Base-by-base conservation (phyloP, 192 early-diverging fungal species). In the Mycoemilia scoparia region DNA sequence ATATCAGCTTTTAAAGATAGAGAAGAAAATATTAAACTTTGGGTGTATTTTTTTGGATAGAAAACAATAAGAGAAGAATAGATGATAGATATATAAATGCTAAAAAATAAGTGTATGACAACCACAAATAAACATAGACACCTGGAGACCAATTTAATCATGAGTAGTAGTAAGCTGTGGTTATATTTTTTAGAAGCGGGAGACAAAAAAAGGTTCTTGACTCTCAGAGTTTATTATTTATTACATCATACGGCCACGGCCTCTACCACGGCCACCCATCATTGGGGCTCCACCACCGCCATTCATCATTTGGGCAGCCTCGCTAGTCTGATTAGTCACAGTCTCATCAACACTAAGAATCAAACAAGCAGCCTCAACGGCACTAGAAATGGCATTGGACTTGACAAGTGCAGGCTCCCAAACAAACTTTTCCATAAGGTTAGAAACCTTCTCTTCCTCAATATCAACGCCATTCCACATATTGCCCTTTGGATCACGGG, bases 391-490 rank as follows among this genome's bases (percentile, higher is more conserved):
- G 49, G 82, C 79, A 60, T 96, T 98, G 49, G 76, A 88, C 72
- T 98, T 98, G 55, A 98, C 90, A 32, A 96, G 71, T 24, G 89
- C 79, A 4, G 90, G 90, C 69, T 96, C 90, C 93, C 93, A 98
- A 7, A 97, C 90, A 57, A 95, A 97, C 34, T 77, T 71, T 8
- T 70, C 77, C 57, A 77, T 81, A 71, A 93, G 79, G 55, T 97
- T 84, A 31, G 80, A 58, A 38, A 93, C 87, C 0, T 67, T 71
- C 61, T 93, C 87, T 30, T 79, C 70, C 10, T 63, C 53, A 34
- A 95, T 85, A 58, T 95, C 93, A 11, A 97, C 83, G 46, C 93
- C 93, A 38, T 61, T 76, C 93, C 93, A 97, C 32, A 40, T 72
- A 42, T 64, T 70, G 33, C 74, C 77, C 44, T 53, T 44, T 13